phyloP scores from a whole-genome alignment of 2,329 filamentous ascomycete genomes.

The Fusarium proliferatum region DNA sequence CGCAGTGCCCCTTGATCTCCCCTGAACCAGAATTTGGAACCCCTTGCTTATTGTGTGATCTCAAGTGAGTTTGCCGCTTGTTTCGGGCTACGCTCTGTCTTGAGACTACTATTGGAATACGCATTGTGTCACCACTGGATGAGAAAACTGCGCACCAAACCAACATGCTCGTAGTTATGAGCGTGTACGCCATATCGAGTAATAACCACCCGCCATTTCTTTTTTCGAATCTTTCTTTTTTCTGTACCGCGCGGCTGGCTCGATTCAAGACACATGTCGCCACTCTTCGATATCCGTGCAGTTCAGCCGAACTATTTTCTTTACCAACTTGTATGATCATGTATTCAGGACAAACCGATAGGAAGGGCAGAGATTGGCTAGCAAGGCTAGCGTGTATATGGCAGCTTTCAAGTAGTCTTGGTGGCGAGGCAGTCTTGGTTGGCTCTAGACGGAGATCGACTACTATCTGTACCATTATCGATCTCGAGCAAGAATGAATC shows the following conservation, averaged over 20 bases:
- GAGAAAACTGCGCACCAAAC: constrained; percentile 17
- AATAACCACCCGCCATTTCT: neutral
- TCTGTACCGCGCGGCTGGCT: neutral
- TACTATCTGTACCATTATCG: neutral
- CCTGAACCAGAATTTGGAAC: constrained; percentile 1
- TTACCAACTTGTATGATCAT: neutral
- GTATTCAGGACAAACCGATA: neutral
- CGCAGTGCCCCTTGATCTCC: constrained; percentile 3
- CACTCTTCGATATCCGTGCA: neutral
- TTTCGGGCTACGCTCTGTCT: constrained; percentile 5
- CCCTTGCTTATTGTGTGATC: neutral
- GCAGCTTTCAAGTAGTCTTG: constrained; percentile 6
- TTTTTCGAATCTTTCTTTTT: constrained; percentile 23
- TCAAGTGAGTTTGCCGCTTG: constrained; percentile 3
- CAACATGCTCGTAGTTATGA: constrained; percentile 1
- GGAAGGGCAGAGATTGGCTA: neutral
- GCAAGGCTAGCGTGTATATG: neutral
- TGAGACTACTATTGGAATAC: constrained; percentile 28
- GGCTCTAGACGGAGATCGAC: neutral
- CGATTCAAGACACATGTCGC: neutral
- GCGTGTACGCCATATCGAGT: neutral
- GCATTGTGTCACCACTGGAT: constrained; percentile 6
- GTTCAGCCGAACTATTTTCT: neutral
- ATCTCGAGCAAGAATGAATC: neutral
- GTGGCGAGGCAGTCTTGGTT: constrained; percentile 4